phyloP scores from a whole-genome alignment of 192 early-diverging fungal genomes.

The Podila verticillata region DNA sequence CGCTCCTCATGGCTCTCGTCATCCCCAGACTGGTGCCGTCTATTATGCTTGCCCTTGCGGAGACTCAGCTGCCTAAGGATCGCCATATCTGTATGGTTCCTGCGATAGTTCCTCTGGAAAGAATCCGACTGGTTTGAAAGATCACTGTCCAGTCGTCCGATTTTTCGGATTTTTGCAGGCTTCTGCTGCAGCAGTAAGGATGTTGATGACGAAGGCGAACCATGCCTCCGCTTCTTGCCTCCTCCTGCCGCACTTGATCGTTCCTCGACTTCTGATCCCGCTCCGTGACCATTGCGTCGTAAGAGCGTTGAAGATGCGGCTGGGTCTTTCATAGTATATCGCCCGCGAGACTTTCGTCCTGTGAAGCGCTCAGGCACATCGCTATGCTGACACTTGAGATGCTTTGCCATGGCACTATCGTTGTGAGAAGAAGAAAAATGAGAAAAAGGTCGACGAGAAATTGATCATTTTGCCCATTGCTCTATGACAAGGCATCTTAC shows the following conservation, averaged over 20 bases:
- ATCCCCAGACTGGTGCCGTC: neutral
- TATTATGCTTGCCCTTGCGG: neutral
- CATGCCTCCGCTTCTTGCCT: slow-evolving; percentile 31
- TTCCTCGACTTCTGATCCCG: neutral
- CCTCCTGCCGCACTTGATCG: neutral
- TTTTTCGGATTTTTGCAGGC: slow-evolving; percentile 31
- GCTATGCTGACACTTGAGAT: slow-evolving; percentile 45
- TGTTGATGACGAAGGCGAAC: slow-evolving; percentile 20
- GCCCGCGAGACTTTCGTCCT: slow-evolving; percentile 43
- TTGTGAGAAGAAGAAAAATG: neutral
- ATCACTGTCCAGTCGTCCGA: slow-evolving; percentile 5
- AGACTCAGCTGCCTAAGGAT: neutral
- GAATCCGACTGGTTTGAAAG: neutral
- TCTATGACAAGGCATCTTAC: slow-evolving; percentile 5
- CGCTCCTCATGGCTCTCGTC: neutral
- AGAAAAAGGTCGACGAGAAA: neutral
- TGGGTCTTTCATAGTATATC: slow-evolving; percentile 52
- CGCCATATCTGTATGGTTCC: neutral
- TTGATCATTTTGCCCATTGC: too few relatives aligned
- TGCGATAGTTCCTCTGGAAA: neutral
- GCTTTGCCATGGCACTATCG: slow-evolving; percentile 48
- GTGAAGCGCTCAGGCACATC: slow-evolving; percentile 50
- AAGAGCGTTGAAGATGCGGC: slow-evolving; percentile 43
- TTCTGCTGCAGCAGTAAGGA: slow-evolving; percentile 7
- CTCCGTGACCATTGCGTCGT: neutral